A percentile compares a stretch with the other conserved stretches of the same genome.
These are phyloP conservation scores for Fusarium nematophilum DNA, from an alignment of 2,329 filamentous ascomycete species.

Conservation along the genomic window DNA sequence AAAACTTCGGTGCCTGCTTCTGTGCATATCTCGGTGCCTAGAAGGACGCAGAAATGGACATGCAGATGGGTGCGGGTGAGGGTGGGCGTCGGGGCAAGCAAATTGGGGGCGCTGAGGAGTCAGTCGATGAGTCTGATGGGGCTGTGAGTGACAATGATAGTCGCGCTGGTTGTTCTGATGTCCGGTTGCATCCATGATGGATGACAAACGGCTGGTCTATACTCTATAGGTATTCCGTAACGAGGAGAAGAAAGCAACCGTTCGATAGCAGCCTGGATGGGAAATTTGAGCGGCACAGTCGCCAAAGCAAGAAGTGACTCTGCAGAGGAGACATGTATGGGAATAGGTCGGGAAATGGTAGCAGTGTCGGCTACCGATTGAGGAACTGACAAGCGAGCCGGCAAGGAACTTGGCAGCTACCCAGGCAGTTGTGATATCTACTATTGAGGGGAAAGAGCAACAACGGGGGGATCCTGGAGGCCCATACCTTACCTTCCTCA, in stretches of 20 bases:
- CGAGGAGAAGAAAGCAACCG: slow-evolving; percentile 9
- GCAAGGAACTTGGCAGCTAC: neutral
- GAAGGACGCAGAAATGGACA: slow-evolving; percentile 8
- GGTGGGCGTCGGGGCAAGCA: slow-evolving; percentile 17
- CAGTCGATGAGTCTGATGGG: slow-evolving; percentile 16
- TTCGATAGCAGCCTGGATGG: slow-evolving; percentile 7
- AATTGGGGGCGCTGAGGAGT: slow-evolving; percentile 14
- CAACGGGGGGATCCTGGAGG: neutral
- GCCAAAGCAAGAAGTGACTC: neutral
- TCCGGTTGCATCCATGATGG: slow-evolving; percentile 30
- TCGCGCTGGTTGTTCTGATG: slow-evolving; percentile 17
- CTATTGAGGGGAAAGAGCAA: slow-evolving; percentile 1
- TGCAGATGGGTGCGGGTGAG: slow-evolving; percentile 24
- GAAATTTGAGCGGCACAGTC: slow-evolving; percentile 9
- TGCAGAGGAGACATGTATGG: neutral
- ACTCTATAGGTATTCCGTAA: neutral
- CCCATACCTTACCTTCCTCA: too few relatives aligned
- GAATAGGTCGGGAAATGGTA: neutral
- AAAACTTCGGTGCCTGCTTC: slow-evolving; percentile 28
- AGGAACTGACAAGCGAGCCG: neutral
- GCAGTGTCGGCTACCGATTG: neutral
- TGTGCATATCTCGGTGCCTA: slow-evolving; percentile 31
- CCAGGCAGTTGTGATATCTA: neutral
- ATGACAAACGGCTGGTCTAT: slow-evolving; percentile 18
- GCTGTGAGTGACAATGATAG: slow-evolving; percentile 34